Percentiles rank a stretch among this genome's conserved stretches.
phyloP scores from a whole-genome alignment of 441 rosid species.

The Mallotus japonicus region DNA sequence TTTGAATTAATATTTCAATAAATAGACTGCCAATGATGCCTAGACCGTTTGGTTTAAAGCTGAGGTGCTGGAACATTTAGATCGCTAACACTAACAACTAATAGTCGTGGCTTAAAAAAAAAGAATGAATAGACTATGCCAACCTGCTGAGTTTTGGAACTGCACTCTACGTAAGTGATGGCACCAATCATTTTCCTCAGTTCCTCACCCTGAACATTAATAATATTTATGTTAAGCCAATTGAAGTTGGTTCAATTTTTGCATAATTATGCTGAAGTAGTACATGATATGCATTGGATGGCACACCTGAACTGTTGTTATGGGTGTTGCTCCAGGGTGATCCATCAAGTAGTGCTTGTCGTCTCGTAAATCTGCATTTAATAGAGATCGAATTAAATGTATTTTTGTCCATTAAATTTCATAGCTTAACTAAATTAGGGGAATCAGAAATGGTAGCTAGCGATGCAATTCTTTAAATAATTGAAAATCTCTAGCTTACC shows the following conservation, averaged over 20 bases:
- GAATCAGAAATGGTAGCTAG: too few species aligned
- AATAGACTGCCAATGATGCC: too few species aligned
- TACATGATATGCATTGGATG: background rate
- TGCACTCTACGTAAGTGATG: constrained; percentile 73
- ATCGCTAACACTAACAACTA: too few species aligned
- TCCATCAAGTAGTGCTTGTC: constrained; percentile 66
- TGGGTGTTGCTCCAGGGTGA: constrained; percentile 64
- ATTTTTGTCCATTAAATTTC: background rate
- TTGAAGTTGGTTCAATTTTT: background rate
- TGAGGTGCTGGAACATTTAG: too few species aligned
- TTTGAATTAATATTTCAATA: too few species aligned
- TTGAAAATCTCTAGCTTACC: constrained; percentile 36
- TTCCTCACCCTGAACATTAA: constrained; percentile 70
- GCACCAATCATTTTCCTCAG: constrained; percentile 81
- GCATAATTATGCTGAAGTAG: too few species aligned
- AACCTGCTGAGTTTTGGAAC: constrained; percentile 94
- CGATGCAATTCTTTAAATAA: too few species aligned
- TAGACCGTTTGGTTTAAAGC: too few species aligned
- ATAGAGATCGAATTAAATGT: background rate
- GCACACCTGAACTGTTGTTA: constrained; percentile 61
- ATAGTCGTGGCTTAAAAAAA: too few species aligned
- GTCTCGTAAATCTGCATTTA: constrained; percentile 64
- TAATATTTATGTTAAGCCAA: background rate
- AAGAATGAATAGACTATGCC: background rate
- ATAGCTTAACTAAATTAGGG: too few species aligned